phyloP scores from a whole-genome alignment of 345 rosid genomes.

The Odontarrhena argentea region DNA sequence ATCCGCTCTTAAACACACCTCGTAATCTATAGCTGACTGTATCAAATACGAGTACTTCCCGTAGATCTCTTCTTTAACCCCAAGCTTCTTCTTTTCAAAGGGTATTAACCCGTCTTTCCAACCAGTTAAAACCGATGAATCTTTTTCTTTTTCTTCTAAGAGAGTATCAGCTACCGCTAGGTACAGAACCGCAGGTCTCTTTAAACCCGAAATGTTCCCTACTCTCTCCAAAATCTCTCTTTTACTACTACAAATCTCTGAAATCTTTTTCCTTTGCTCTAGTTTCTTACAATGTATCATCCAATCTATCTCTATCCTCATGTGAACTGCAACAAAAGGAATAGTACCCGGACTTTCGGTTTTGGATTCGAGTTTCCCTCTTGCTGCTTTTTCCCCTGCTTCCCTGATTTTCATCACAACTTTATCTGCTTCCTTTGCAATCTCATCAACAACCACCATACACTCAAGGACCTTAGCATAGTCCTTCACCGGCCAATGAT shows the following conservation, averaged over 20 bases:
- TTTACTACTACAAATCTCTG: conserved; percentile 88
- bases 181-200: conserved; percentile 63
- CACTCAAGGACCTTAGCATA: conserved; percentile 90
- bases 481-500: conserved; percentile 94
- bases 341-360: conserved; percentile 5
- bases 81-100: conserved; percentile 83
- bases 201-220: conserved; percentile 56
- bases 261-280: conserved; percentile 62
- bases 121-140: conserved; percentile 65
- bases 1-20: conserved; percentile 86
- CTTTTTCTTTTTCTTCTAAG: conserved; percentile 49
- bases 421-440: conserved; percentile 69
- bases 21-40: conserved; percentile 94
- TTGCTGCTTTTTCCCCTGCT: conserved; percentile 49
- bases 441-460: conserved; percentile 72
- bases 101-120: conserved; percentile 82
- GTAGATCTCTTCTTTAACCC: conserved; percentile 65
- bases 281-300: conserved; percentile 96
- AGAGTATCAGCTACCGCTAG: conserved; percentile 90
- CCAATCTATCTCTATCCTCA: conserved; percentile 99
- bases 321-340: conserved; percentile 83
- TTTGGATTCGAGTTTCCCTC: conserved; percentile 26
- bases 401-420: conserved; percentile 74
- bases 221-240: conserved; percentile 75
- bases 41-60: conserved; percentile 80